Evolutionary conservation across 1,139 yeast genomes (phyloP), one percentile per base, ranked within the genome.

Genomic region (Sugiyamaella grinbergsii): DNA sequence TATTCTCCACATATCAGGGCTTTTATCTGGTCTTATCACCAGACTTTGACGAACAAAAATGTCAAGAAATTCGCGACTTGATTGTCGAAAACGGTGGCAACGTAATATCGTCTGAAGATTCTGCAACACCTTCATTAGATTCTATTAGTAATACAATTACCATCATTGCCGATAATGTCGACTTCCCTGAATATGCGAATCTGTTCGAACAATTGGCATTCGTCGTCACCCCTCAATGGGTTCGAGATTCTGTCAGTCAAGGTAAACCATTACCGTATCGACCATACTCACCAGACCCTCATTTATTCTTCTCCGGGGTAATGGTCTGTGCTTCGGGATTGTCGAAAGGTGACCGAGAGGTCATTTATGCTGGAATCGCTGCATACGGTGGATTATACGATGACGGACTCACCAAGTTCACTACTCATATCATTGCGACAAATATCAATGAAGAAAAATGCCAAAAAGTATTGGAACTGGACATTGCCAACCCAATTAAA

Each of bases 321-420:
- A 79, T 80, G 58, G 72, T 88, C 0, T 81, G 87, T 58, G 77
- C 82, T 18, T 81, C 86, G 13, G 78, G 79, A 40, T 68, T 85
- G 33, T 74, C 83, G 0, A 66, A 66, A 1, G 82, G 82, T 6
- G 93, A 85, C 58, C 75, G 77, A 47, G 91, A 83, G 52, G 80
- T 78, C 10, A 76, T 85, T 16, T 79, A 81, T 57, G 86, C 81
- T 3, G 88, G 84, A 0, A 82, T 85, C 0, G 67, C 78, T 28
- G 84, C 87, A 0, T 75, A 86, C 58, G 97, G 96, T 0, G 97
- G 96, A 0, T 79, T 77, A 44, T 83, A 74, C 62, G 70, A 81
- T 50, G 84, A 83, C 51, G 74, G 76, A n/a, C 68, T 90, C 31
- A 81, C 88, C 7, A 77, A 78, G 49, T 77, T 77, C 55, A 86